Percentiles rank a stretch among this genome's conserved stretches.
Conservation (phyloP, 331 rosid species). For the Telfairia occidentalis region DNA sequence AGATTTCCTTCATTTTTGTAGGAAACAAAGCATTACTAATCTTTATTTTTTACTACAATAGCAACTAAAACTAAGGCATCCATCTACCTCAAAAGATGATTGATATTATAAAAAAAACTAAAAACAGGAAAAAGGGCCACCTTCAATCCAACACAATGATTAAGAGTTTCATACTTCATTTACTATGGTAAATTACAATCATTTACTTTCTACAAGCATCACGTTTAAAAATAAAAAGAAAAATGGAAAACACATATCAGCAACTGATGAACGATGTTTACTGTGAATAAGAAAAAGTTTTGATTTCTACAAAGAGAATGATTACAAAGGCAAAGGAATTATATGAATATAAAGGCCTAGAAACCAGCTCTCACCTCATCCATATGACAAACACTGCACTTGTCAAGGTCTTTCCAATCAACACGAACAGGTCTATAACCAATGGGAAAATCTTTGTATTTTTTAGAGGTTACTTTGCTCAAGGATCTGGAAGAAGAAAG, state of each 20-base stretch:
- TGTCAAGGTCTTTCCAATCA: conserved; percentile 97
- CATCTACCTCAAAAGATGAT: neutral
- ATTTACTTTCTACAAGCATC: neutral
- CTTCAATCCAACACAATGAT: neutral
- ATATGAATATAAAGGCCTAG: conserved; percentile 3
- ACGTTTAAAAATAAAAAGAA: neutral
- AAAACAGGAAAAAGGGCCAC: neutral
- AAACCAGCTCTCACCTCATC: conserved; percentile 63
- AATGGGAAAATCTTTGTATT: conserved; percentile 42
- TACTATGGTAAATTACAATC: neutral
- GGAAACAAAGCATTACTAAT: neutral
- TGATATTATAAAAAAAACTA: no score
- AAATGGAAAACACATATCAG: neutral
- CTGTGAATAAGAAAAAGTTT: neutral
- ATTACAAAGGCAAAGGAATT: neutral
- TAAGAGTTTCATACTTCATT: neutral
- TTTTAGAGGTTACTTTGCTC: conserved; percentile 54
- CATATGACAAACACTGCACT: conserved; percentile 98
- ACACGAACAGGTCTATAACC: conserved; percentile 97
- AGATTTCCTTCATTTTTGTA: neutral
- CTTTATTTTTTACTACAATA: neutral
- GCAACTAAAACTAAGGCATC: neutral
- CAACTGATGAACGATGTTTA: neutral
- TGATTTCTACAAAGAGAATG: neutral
- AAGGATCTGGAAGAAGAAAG: conserved; percentile 38